These are phyloP conservation scores for Sclerotinia glacialis DNA, from an alignment of 2,329 filamentous ascomycete genomes.

Conservation along the genomic window DNA sequence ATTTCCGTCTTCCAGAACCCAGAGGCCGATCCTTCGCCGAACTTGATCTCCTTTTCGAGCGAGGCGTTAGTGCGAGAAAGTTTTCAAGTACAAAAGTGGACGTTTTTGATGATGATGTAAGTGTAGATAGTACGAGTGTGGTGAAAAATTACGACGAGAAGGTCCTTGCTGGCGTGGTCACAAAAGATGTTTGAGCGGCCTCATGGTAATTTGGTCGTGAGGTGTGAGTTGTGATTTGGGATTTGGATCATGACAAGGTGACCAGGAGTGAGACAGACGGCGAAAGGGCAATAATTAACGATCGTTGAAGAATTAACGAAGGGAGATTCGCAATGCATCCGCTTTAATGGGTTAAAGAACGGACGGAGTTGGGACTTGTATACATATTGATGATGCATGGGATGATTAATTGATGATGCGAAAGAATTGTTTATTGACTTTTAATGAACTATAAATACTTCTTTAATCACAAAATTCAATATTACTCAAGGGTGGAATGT, in stretches of 20 bases:
- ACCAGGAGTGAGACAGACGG: not conserved
- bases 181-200: not conserved
- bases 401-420: not conserved
- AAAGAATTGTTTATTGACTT: not conserved
- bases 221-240: not conserved
- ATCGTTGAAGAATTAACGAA: not conserved
- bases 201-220: not conserved
- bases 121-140: constrained; percentile 27
- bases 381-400: constrained; percentile 1
- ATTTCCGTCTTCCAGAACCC: constrained; percentile 78
- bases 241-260: not conserved
- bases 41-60: constrained; percentile 80
- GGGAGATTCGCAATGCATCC: not conserved
- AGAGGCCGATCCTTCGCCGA: constrained; percentile 79
- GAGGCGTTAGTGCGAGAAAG: constrained; percentile 49
- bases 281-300: not conserved
- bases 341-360: not conserved
- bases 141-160: constrained; percentile 57
- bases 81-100: constrained; percentile 38
- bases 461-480: not conserved
- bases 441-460: not conserved
- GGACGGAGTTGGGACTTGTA: not conserved
- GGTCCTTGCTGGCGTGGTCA: constrained; percentile 46
- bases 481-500: no score
- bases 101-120: constrained; percentile 34